Conservation (phyloP, 1,284 basidiomycete species). For the Moesziomyces parantarcticus region DNA sequence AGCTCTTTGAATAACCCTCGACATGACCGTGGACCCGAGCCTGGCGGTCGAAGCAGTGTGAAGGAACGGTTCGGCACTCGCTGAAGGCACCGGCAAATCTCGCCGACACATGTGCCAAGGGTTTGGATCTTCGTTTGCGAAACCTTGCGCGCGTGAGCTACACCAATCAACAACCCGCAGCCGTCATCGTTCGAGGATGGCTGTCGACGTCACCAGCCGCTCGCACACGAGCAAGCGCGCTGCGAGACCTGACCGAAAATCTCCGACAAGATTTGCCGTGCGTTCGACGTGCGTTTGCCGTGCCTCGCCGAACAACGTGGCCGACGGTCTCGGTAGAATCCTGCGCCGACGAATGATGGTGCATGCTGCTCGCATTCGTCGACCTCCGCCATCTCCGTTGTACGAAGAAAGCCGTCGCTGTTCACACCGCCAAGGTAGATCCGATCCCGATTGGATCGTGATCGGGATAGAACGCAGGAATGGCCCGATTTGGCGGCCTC, state of each 20-base stretch:
- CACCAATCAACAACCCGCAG: neutral
- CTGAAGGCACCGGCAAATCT: neutral
- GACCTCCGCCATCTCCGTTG: constrained; percentile 9
- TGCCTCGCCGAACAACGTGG: neutral
- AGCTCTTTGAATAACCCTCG: too few species aligned
- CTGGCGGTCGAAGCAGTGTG: too few species aligned
- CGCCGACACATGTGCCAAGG: neutral
- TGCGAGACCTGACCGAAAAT: neutral
- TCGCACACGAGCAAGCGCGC: neutral
- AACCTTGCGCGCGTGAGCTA: neutral
- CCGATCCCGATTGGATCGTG: neutral
- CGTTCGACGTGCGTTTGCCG: neutral
- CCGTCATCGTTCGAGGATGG: neutral
- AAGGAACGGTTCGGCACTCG: too few species aligned
- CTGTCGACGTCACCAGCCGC: neutral
- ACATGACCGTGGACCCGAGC: neutral
- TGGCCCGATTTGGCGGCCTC: too few species aligned
- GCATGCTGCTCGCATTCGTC: neutral
- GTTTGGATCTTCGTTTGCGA: neutral
- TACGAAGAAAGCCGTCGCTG: neutral
- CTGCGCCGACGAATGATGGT: neutral
- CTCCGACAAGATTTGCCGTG: neutral
- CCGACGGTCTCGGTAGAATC: constrained; percentile 7
- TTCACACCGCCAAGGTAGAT: neutral
- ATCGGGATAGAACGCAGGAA: too few species aligned